Evolutionary conservation across 352 stramenopile species (phyloP).

Genomic region (Pythium pyrilobum): DNA sequence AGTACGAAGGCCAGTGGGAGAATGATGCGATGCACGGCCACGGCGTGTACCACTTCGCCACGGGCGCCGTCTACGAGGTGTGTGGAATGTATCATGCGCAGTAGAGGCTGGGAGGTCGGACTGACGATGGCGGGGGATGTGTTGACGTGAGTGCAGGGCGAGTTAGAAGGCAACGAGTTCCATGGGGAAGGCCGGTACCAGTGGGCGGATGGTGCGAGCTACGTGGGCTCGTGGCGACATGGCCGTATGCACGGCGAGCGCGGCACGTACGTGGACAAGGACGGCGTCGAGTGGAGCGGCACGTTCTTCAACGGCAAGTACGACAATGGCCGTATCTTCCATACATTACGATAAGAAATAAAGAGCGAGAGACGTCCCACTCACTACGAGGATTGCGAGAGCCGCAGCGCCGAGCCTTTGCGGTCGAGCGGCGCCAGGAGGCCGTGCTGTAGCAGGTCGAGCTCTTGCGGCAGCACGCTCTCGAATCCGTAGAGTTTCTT

Average conservation of each 20-base stretch:
- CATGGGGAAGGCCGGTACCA: constrained; percentile 55
- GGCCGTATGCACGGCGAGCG: constrained; percentile 70
- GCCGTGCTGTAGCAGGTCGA: constrained; percentile 66
- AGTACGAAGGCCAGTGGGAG: constrained; percentile 58
- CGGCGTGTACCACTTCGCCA: constrained; percentile 61
- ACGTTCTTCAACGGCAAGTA: constrained; percentile 80
- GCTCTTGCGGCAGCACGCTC: constrained; percentile 54
- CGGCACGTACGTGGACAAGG: constrained; percentile 64
- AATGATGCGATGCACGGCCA: constrained; percentile 65
- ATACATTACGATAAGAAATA: constrained; percentile 51
- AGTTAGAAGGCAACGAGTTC: constrained; percentile 62
- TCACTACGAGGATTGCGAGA: constrained; percentile 26
- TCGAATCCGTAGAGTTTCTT: constrained; percentile 57
- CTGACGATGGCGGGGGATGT: not conserved
- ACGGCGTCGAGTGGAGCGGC: constrained; percentile 65
- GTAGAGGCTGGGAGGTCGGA: not conserved
- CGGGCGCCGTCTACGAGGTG: constrained; percentile 65
- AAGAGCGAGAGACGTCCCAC: constrained; percentile 1
- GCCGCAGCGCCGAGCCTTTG: constrained; percentile 43
- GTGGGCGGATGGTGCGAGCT: constrained; percentile 63
- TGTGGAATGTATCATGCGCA: not conserved
- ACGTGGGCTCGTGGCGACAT: constrained; percentile 50
- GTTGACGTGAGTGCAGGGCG: constrained; percentile 21
- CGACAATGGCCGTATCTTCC: constrained; percentile 79
- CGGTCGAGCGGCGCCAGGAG: constrained; percentile 54